Percentiles rank a stretch among this genome's conserved stretches.
Conservation (phyloP, 176 grass and related monocot genomes). For the Ananas comosus region DNA sequence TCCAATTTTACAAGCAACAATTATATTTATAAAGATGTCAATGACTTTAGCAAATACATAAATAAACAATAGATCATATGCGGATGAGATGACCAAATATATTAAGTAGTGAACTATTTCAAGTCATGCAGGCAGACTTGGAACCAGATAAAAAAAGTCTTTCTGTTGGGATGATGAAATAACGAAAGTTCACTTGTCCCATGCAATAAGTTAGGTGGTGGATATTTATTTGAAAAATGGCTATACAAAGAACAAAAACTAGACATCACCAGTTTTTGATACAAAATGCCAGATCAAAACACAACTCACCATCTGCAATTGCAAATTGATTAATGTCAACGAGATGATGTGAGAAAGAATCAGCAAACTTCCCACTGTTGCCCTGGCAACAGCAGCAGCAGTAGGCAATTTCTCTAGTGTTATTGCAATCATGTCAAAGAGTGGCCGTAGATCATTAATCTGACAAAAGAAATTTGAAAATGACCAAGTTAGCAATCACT, state of each 20-base stretch:
- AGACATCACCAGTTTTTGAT: neutral
- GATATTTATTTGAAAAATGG: conserved; percentile 3
- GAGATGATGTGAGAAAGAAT: conserved; percentile 92
- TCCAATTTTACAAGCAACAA: no score
- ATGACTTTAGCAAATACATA: no score
- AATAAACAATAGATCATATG: no score
- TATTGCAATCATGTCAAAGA: conserved; percentile 91
- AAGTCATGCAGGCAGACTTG: no score
- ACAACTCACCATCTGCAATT: conserved; percentile 41
- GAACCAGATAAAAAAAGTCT: no score
- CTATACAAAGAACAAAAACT: neutral
- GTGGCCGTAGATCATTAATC: conserved; percentile 59
- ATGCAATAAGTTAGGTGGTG: no score
- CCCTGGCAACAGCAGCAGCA: conserved; percentile 56
- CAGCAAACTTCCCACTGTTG: conserved; percentile 77
- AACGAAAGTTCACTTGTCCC: no score
- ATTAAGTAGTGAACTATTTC: no score
- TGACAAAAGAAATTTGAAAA: conserved; percentile 20
- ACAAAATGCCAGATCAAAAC: neutral
- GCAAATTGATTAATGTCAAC: conserved; percentile 52
- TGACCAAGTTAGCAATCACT: neutral
- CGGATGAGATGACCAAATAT: no score
- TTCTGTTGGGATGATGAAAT: no score
- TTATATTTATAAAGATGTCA: no score
- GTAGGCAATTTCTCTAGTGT: conserved; percentile 70